Evolutionary conservation across 495 filamentous ascomycete species (phyloP), one percentile per base, ranked within the genome.

Genomic region (Recurvomyces mirabilis): DNA sequence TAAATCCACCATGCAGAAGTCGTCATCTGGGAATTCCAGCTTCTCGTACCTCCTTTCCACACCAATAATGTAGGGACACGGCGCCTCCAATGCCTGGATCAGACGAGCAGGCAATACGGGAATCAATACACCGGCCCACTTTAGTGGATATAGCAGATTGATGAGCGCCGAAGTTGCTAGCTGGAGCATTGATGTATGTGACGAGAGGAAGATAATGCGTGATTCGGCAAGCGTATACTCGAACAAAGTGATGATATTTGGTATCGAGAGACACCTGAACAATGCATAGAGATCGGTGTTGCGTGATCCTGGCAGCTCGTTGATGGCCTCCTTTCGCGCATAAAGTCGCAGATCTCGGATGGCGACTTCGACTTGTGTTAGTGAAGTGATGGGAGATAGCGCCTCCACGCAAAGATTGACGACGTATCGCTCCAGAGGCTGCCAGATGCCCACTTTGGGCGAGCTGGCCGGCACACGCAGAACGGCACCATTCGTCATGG

Each of bases 371-470:
- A 96, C 88, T 60, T 96, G 93, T 0, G 91, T 98, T 61, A 87
- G 86, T 4, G 91, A 96, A 19, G 83, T 80, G 17, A 88, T 79
- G 2, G 91, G 91, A 52, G 84, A 84, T 52, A 89, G 79, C 5
- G 91, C 91, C 61, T 96, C 93, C 10, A 87, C 88, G 63, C 91
- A 98, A 17, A 98, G 74, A 58, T 98, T 98, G 65, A 96, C 83
- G 29, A 98, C 91, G 64, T 95, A 98, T 64, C 87, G 75, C 66
- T 98, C 91, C 41, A 98, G 63, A 19, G 91, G 91, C 57, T 94
- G 89, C 91, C 91, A 98, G 47, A 86, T 75, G n/a, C 91, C 91
- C 50, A 94, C 77, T 39, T 79, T 85, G 13, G 89, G 86, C 3
- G 91, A 96, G 60, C 78, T 93, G 9, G 84, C 71, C 17, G 91